These are phyloP conservation scores for Trichoderma reesei DNA, from an alignment of 495 filamentous ascomycete genomes.

Conservation along the genomic window DNA sequence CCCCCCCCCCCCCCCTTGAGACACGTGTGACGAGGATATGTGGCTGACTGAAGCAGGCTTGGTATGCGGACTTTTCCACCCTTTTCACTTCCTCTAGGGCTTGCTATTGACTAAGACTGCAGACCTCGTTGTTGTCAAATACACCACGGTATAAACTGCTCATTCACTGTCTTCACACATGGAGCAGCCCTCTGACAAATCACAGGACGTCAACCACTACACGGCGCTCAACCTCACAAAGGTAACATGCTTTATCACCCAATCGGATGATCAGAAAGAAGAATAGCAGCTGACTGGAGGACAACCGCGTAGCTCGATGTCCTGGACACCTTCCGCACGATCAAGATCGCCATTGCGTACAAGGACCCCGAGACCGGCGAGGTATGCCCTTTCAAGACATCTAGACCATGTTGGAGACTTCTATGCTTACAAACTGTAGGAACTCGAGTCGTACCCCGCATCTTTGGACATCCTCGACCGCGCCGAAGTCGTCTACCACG, in stretches of 20 bases:
- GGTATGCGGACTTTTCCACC: conserved; percentile 18
- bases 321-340: conserved; percentile 69
- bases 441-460: conserved; percentile 30
- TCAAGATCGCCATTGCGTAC: conserved; percentile 74
- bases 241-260: background rate
- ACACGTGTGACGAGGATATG: background rate
- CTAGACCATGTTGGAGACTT: conserved; percentile 11
- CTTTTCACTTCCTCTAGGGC: background rate
- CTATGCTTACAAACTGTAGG: conserved; percentile 10
- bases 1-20: background rate
- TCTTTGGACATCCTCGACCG: conserved; percentile 24
- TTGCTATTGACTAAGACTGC: background rate
- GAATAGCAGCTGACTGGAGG: background rate
- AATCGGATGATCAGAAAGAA: background rate
- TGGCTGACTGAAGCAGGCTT: conserved; percentile 32
- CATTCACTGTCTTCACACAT: too few species aligned
- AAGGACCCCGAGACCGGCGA: background rate
- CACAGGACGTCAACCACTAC: conserved; percentile 58
- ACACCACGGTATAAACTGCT: conserved; percentile 28
- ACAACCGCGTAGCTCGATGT: conserved; percentile 50
- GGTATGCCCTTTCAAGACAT: background rate
- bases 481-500: conserved; percentile 58
- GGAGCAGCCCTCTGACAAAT: conserved; percentile 12
- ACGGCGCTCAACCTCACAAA: conserved; percentile 78
- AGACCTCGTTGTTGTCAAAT: conserved; percentile 72